Evolutionary conservation across 139 green algal species (phyloP), one percentile per base, ranked within the genome.

Genomic region (Haematococcus lacustris): DNA sequence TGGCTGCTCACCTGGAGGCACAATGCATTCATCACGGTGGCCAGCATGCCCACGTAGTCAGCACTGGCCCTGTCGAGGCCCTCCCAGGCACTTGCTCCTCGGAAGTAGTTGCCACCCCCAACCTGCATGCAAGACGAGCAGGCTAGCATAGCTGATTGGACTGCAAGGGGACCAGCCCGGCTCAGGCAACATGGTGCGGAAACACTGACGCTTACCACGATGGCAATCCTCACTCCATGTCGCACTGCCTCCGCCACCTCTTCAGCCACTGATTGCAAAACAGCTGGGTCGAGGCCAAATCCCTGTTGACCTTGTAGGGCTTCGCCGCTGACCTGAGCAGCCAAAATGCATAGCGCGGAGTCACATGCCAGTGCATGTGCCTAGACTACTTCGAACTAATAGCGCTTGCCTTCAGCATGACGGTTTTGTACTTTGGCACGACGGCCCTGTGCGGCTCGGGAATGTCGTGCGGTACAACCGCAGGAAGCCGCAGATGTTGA

Each of bases 1-100:
- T n/a, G n/a, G n/a, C n/a, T n/a, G n/a, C 83, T 1, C 47, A 86
- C 80, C 81, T 93, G 88, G 38, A 99, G 76, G 66, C 87, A 90
- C 28, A 99, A 80, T 1, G 94, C 88, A 70, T 99, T 99, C 95
- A 99, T 99, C 34, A 96, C 89, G 2, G 95, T 99, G 0, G 95
- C 95, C 38, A 99, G 87, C 95, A 99, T 99, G 71, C 94, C 86
- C 65, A 99, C 96, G 68, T 98, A 96, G 77, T 99, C 95, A 1
- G 92, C 95, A 28, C 88, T 96, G 3, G 95, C 88, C 6, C 95
- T 83, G 62, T 99, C 95, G 62, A 98, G 79, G 37, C 69, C 53
- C 51, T 66, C 21, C 80, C 89, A 92, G 13, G 87, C 86, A 39
- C 87, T 83, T 5, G 86, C 85, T 3, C 95, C 95, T 23, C 95